These are phyloP conservation scores for Gaertneriomyces semiglobifer DNA, from an alignment of 192 early-diverging fungal species.

Conservation along the genomic window DNA sequence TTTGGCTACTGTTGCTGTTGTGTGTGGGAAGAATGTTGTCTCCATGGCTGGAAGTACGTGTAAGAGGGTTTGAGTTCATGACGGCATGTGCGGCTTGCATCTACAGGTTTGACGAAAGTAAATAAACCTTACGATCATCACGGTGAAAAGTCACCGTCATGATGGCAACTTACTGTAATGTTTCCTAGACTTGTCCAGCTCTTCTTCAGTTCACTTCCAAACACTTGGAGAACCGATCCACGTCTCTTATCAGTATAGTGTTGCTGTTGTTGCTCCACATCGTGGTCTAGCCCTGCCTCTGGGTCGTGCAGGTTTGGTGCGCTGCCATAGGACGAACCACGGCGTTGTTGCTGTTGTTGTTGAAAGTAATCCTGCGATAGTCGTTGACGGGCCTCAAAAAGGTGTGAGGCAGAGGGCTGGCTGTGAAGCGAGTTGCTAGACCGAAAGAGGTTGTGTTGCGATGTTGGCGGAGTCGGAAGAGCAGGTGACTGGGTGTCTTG, in stretches of 20 bases:
- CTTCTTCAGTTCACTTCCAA: conserved; percentile 21
- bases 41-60: too few relatives aligned
- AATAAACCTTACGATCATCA: too few relatives aligned
- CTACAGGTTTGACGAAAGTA: too few relatives aligned
- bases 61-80: too few relatives aligned
- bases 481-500: too few relatives aligned
- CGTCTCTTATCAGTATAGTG: conserved; percentile 1
- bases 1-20: too few relatives aligned
- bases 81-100: too few relatives aligned
- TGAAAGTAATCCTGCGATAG: conserved; percentile 4
- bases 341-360: conserved; percentile 2
- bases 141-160: too few relatives aligned
- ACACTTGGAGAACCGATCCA: conserved; percentile 13
- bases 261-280: not conserved
- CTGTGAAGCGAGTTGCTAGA: conserved; percentile 8
- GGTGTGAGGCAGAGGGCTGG: not conserved
- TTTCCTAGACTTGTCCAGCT: conserved; percentile 25
- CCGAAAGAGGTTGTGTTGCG: too few relatives aligned
- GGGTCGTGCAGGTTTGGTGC: conserved; percentile 12
- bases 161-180: conserved; percentile 9
- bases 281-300: conserved; percentile 11
- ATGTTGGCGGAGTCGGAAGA: too few relatives aligned
- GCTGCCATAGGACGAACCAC: not conserved
- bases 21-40: too few relatives aligned
- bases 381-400: not conserved